A percentile compares a stretch with the other conserved stretches of the same genome.
phyloP scores from a whole-genome alignment of 139 green algal genomes.

The Chlamydomonas incerta region DNA sequence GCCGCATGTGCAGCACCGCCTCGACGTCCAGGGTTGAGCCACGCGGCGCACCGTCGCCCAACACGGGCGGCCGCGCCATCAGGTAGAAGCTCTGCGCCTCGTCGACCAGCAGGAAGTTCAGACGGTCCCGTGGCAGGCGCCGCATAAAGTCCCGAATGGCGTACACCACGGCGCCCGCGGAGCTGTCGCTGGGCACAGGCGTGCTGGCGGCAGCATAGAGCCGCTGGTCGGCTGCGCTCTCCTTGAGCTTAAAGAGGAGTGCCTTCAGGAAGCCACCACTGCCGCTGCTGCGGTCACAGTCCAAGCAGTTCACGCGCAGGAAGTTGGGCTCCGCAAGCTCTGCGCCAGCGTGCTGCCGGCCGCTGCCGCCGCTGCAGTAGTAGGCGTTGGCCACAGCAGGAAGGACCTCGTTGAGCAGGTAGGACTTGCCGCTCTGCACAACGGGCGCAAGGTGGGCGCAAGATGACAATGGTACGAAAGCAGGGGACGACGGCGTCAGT shows the following conservation, averaged over 20 bases:
- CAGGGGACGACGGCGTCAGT: not conserved
- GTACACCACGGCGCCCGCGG: not conserved
- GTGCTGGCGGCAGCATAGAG: constrained; percentile 8
- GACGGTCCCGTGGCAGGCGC: constrained; percentile 6
- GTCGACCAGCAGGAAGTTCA: constrained; percentile 24
- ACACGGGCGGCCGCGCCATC: not conserved
- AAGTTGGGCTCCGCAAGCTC: constrained; percentile 11
- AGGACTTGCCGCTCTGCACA: constrained; percentile 32
- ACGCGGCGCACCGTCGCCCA: not conserved
- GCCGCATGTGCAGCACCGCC: constrained; percentile 13
- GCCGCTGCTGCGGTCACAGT: constrained; percentile 1
- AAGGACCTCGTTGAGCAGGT: constrained; percentile 24
- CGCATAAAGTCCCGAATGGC: not conserved
- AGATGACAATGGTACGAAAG: not conserved
- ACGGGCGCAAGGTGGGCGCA: not conserved
- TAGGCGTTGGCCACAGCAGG: constrained; percentile 19
- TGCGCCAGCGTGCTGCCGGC: not conserved
- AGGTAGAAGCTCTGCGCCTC: constrained; percentile 17
- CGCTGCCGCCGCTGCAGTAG: constrained; percentile 1
- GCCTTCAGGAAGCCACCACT: not conserved
- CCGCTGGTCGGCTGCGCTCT: not conserved
- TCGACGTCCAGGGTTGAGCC: constrained; percentile 1
- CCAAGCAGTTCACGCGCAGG: constrained; percentile 8
- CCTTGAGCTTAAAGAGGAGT: constrained; percentile 1
- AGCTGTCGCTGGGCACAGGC: not conserved